Evolutionary conservation across 106 monocot species (phyloP).

Genomic region (Platanthera zijinensis): DNA sequence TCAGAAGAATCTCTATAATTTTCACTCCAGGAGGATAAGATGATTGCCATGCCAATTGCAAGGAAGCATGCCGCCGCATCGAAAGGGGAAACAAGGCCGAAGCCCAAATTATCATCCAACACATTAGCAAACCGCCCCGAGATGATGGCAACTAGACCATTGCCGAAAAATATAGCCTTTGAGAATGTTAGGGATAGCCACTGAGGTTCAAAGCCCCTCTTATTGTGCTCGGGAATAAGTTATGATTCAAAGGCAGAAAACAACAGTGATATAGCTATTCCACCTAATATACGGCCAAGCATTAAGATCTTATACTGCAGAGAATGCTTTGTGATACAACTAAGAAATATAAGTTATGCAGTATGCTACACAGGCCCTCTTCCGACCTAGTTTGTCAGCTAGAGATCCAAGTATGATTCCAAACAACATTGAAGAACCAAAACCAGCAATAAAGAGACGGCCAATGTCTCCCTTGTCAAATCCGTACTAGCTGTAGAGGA

Average conservation of each 20-base stretch:
- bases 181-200: slow-evolving; percentile 98
- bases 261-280: slow-evolving; percentile 85
- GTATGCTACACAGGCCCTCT: no score
- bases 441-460: no score
- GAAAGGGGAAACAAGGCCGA: slow-evolving; percentile 93
- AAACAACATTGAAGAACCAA: no score
- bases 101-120: slow-evolving; percentile 74
- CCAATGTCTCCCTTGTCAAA: no score
- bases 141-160: slow-evolving; percentile 86
- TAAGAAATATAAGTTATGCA: no score
- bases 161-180: slow-evolving; percentile 98
- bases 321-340: no score
- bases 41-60: slow-evolving; percentile 90
- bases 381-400: no score
- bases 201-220: slow-evolving; percentile 95
- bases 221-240: slow-evolving; percentile 95
- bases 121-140: slow-evolving; percentile 78
- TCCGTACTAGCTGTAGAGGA: no score
- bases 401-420: no score
- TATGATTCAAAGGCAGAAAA: slow-evolving; percentile 98
- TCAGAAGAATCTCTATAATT: slow-evolving; percentile 96
- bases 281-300: slow-evolving; percentile 87
- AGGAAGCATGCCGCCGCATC: slow-evolving; percentile 95
- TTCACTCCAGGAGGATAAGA: slow-evolving; percentile 83
- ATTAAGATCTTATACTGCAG: slow-evolving; percentile 81